Evolutionary conservation across 2,329 filamentous ascomycete species (phyloP), one percentile per base, ranked within the genome.

Genomic region (Epichloe sylvatica): DNA sequence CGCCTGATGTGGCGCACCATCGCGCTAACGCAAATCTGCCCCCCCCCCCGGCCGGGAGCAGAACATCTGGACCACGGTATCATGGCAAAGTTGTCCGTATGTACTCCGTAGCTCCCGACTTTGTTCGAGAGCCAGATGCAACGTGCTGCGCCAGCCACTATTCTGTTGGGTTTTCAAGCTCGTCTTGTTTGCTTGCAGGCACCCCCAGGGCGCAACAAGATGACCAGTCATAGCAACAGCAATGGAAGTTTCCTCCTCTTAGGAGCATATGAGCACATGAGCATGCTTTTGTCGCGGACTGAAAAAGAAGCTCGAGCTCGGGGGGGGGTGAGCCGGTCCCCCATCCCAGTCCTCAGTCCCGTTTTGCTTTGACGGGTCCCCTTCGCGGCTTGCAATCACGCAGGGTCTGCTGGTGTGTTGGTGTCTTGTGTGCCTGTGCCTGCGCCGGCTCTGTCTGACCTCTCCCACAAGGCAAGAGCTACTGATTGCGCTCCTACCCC

Each of bases 401-500:
- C 40, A 42, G 40, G 40, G 23, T 42, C 40, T 30, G 19, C 30
- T 25, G 23, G 23, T 15, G 39, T 41, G 11, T 25, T 12, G 19
- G n/a, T 40, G 38, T 40, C n/a, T 21, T 21, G 17, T n/a, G 38
- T 39, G 19, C n/a, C n/a, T 47, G 38, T 36, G 46, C 17, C 38
- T 25, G 46, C 46, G 46, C 38, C 46, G 38, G 37, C 38, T 23
- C 15, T 46, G 30, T 23, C 4, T 46, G 35, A 46, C 46, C 34
- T 49, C 21, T 49, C 35, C 47, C 38, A 40, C 45, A 25, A 42
- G 47, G 51, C 43, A 54, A 50, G 53, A 52, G 54, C 53, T 53
- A 76, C 72, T 77, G 74, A 77, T 77, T 77, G 74, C 69, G 71
- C 64, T 69, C 66, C 68, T 70, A 67, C 69, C 68, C 69, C 70